Evolutionary conservation across 306 rosid species (phyloP).

Genomic region (Cicer judaicum): DNA sequence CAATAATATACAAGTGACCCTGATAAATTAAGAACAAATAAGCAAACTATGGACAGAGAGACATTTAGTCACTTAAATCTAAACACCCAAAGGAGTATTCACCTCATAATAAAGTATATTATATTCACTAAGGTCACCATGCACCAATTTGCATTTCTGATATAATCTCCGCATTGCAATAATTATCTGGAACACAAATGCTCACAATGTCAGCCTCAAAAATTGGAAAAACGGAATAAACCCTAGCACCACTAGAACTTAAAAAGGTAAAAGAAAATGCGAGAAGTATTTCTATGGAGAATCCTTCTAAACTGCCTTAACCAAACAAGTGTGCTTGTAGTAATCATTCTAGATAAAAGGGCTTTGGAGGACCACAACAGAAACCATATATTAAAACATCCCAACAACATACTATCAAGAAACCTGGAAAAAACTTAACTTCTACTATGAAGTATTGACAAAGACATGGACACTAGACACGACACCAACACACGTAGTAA

Average conservation of each 20-base stretch:
- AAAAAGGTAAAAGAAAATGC: constrained; percentile 3
- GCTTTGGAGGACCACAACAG: background rate
- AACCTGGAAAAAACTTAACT: background rate
- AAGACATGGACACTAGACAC: too few relatives aligned
- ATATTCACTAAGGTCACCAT: constrained; percentile 94
- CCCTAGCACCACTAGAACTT: background rate
- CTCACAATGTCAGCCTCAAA: constrained; percentile 28
- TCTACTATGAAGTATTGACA: background rate
- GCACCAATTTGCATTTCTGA: constrained; percentile 92
- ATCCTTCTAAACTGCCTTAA: constrained; percentile 17
- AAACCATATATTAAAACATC: constrained; percentile 6
- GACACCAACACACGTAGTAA: too few relatives aligned
- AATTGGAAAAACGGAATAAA: constrained; percentile 8
- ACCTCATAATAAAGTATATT: constrained; percentile 89
- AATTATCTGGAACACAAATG: constrained; percentile 61
- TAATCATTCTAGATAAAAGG: constrained; percentile 28
- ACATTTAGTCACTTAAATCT: constrained; percentile 31
- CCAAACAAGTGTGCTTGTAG: background rate
- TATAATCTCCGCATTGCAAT: constrained; percentile 83
- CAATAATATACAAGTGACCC: constrained; percentile 90
- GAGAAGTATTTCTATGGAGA: constrained; percentile 22
- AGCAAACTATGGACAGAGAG: constrained; percentile 26
- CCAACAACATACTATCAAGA: constrained; percentile 22
- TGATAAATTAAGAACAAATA: constrained; percentile 42
- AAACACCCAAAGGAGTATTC: constrained; percentile 11